Evolutionary conservation across 2,329 filamentous ascomycete genomes (phyloP), one percentile per base, ranked within the genome.

Genomic region (Leptosphaerulina australis): DNA sequence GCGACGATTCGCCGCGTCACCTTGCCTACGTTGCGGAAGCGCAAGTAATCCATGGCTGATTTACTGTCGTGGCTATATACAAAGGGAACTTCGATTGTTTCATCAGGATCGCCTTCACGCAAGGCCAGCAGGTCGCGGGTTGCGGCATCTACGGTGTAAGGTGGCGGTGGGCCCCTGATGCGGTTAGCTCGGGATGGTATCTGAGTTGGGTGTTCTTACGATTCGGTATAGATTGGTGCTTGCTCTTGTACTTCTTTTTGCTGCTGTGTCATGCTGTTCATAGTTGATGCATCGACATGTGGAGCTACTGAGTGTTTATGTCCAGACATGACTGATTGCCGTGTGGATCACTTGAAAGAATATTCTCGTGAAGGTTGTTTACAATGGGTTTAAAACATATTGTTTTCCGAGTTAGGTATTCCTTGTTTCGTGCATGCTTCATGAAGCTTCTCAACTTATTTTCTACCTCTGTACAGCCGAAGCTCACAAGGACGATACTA

Each of bases 1-100:
- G 60, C 53, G 18, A 63, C 52, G 3, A 69, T 62, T 2, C 58
- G 57, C n/a, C 62, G 59, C 5, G 58, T 49, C 0, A 64, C 54
- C 18, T 40, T 53, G 9, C 54, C 55, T 2, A 52, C 43, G 26
- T 52, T 52, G 37, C 49, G 49, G 31, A 52, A 47, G 36, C 30
- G 36, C 3, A 35, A 26, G 8, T 56, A 50, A 18, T 59, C 55
- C 5, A 39, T 46, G 14, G 60, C 20, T 2, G 60, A 41, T 30
- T 60, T 54, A 15, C 53, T 60, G 21, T 64, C 59, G 9, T 44
- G 44, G 26, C 47, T 58, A 28, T 58, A 52, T 14, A 67, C 48
- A 9, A 52, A 46, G n/a, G 43, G 49, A 7, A 52, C 43, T 5
- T 36, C 21, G 4, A 52, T 52, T 26, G 17, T 47, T 14, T 52